Conservation (phyloP, 192 early-diverging fungal species). For the Entomortierella parvispora region DNA sequence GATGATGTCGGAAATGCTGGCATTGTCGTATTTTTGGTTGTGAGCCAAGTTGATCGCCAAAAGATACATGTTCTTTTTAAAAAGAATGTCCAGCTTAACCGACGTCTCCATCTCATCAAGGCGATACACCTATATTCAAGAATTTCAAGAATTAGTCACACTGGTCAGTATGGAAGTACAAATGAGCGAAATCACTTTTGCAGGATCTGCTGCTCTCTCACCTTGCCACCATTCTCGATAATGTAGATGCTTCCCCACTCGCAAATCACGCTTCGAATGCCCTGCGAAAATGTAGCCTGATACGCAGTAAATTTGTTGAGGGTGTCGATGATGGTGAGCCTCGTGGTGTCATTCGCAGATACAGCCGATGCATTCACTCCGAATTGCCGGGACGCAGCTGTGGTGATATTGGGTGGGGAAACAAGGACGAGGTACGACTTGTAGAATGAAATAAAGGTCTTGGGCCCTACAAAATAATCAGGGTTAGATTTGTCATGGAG, state of each 20-base stretch:
- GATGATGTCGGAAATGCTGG: conserved; percentile 91
- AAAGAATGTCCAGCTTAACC: conserved; percentile 88
- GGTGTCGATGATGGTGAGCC: conserved; percentile 88
- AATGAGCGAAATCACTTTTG: conserved; percentile 13
- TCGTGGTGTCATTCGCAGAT: conserved; percentile 59
- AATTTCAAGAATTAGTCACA: neutral
- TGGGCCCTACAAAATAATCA: conserved; percentile 58
- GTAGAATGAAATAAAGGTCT: conserved; percentile 76
- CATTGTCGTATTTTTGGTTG: conserved; percentile 82
- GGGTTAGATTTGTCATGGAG: conserved; percentile 19
- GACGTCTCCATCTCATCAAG: conserved; percentile 90
- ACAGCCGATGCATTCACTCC: conserved; percentile 25
- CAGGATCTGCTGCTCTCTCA: conserved; percentile 18
- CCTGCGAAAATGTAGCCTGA: conserved; percentile 77
- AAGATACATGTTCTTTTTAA: conserved; percentile 90
- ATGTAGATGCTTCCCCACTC: conserved; percentile 95
- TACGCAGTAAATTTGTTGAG: conserved; percentile 94
- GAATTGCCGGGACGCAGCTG: conserved; percentile 55
- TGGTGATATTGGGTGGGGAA: conserved; percentile 60
- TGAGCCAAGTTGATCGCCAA: conserved; percentile 89
- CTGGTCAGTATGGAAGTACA: neutral
- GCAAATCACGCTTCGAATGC: conserved; percentile 74
- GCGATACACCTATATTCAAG: conserved; percentile 70
- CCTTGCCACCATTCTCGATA: conserved; percentile 78
- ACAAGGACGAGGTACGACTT: conserved; percentile 80